Evolutionary conservation across 1,284 basidiomycete genomes (phyloP), one percentile per base, ranked within the genome.

Genomic region (Lentinula novae-zelandiae): DNA sequence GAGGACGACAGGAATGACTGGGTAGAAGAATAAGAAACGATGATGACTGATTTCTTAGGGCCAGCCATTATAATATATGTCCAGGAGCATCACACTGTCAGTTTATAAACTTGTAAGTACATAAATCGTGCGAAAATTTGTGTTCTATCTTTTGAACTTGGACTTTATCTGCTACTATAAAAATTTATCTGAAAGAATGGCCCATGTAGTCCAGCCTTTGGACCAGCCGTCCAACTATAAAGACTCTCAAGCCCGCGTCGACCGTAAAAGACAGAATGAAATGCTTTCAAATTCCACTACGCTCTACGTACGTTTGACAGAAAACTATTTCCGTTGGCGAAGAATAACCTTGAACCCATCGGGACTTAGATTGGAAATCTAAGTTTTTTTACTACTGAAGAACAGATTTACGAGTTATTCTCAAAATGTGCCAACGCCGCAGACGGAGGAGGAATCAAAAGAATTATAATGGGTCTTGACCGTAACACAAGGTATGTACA

Each of bases 391-490:
- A 98, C 96, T 9, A 98, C 96, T 54, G 97, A 99, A 78, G 96
- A 98, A 72, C 97, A 99, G 77, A 98, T 99, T 76, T 98, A 98
- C 78, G 96, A 99, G 75, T 78, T 99, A 56, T 99, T 99, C 76
- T 87, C 90, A 61, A 93, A 94, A 78, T 97, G 95, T 67, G 87
- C 95, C 46, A 90, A 84, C 66, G 86, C 93, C 1, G 92, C 94
- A 67, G 90, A 95, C 64, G 95, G 95, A 48, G 95, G 95, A 40
- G 95, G 95, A 36, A 95, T 99, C 67, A 98, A 98, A 73, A 88
- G 96, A 65, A 97, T 99, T 67, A 99, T 99, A 70, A 99, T 99
- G 97, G 97, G 97, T 31, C 82, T 99, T 42, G 97, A 99, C 78
- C 82, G 97, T 61, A 95, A 98, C 72, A 92, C 91, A 53, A 90